Percentiles rank a stretch among this genome's conserved stretches.
Conservation (phyloP, 371 early-diverging fungal genomes). For the Conidiobolus incongruus region DNA sequence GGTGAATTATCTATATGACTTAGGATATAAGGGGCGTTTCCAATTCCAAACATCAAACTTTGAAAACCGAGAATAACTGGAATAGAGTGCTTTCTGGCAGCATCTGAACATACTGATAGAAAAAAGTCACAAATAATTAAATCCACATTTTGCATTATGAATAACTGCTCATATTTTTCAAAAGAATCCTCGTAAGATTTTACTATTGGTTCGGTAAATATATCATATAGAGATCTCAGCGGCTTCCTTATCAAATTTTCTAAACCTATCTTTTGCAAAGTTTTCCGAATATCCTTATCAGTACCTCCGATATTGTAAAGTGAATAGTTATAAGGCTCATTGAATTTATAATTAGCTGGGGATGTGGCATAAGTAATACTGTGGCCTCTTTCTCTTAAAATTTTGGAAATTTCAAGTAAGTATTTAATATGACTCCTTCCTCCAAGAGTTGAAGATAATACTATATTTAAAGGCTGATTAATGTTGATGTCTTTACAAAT, state of each 20-base stretch:
- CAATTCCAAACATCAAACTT: neutral
- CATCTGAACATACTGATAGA: neutral
- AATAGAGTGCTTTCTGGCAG: neutral
- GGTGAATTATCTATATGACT: neutral
- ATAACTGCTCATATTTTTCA: neutral
- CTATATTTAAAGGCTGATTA: too few relatives aligned
- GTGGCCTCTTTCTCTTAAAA: neutral
- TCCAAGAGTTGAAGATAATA: too few relatives aligned
- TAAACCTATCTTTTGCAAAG: neutral
- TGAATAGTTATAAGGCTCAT: neutral
- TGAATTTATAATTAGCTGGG: neutral
- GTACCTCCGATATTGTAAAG: neutral
- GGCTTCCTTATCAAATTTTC: neutral
- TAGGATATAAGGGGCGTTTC: neutral
- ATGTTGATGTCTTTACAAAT: too few relatives aligned
- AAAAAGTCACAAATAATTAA: slow-evolving; percentile 6
- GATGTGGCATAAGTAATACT: neutral
- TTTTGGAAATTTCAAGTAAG: neutral
- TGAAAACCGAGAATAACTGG: slow-evolving; percentile 3
- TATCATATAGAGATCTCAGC: neutral
- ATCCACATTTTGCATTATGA: neutral
- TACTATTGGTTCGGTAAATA: neutral
- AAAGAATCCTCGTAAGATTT: neutral
- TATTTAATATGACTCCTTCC: too few relatives aligned
- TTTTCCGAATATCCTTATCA: neutral